Base-by-base conservation (phyloP, 2,329 filamentous ascomycete genomes). In the Xylaria sp. region DNA sequence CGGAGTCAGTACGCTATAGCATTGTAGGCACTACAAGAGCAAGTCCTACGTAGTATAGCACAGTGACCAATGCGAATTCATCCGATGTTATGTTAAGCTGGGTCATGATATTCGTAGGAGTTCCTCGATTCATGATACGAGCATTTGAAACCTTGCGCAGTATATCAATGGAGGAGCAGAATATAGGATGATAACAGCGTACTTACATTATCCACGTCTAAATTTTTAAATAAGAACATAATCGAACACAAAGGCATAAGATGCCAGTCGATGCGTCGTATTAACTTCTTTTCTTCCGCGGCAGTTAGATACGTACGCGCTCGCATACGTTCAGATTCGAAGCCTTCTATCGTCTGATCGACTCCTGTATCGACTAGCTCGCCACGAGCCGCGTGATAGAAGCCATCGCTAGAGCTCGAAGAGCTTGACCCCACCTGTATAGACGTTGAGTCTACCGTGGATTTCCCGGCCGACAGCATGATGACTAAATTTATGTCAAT, bases 231-330 rank as follows among this genome's bases (percentile, higher is more conserved):
- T 61, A 81, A 72, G 57, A 81, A 82, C 10, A 81, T 77, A 6
- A 81, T 61, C 0, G 79, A 79, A 54, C 79, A 80, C 31, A 82
- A 68, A 0, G 79, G 77, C 77, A 83, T 81, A 1, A 83, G 72
- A 45, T 78, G 79, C 79, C 76, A 80, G 67, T 83, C 81, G 25
- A 83, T 78, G 11, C 78, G 76, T 15, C 80, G 76, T 50, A 84
- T 73, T 11, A 84, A 70, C 63, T 76, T 82, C 68, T 79, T 83
- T 66, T 84, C 82, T 65, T 84, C 82, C 4, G 78, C 79, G 0
- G 76, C 75, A 3, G 76, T 81, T 11, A 82, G 67, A 7, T 69
- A 63, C 1, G 74, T 71, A 25, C 73, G 68, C 15, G 71, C 73
- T 57, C 68, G 69, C 74, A 77, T 75, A 36, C 73, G 72, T 33